A percentile compares a stretch with the other conserved stretches of the same genome.
phyloP scores from a whole-genome alignment of 495 filamentous ascomycete genomes.

The Corynascus novoguineensis region DNA sequence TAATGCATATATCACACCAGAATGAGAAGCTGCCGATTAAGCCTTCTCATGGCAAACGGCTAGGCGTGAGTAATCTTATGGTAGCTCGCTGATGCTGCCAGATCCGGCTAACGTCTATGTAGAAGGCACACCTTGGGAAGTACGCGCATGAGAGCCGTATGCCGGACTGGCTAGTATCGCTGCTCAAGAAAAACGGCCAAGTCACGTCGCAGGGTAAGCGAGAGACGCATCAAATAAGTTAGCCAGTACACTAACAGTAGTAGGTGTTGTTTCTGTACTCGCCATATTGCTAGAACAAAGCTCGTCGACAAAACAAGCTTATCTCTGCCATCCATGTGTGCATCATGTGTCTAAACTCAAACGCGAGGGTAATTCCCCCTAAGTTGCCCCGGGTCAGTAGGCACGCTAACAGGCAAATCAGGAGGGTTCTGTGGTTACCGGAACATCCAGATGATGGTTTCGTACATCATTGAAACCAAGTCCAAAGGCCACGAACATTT shows the following conservation, averaged over 20 bases:
- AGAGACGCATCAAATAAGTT: conserved; percentile 27
- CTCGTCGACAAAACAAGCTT: conserved; percentile 57
- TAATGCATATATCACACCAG: conserved; percentile 4
- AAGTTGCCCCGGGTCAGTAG: neutral
- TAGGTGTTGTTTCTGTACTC: conserved; percentile 69
- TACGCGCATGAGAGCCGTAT: conserved; percentile 84
- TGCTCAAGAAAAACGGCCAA: conserved; percentile 61
- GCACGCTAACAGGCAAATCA: conserved; percentile 6
- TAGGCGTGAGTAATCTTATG: conserved; percentile 21
- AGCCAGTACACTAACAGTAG: conserved; percentile 12
- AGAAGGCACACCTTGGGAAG: conserved; percentile 68
- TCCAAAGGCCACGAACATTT: conserved; percentile 57
- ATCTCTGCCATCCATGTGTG: conserved; percentile 70
- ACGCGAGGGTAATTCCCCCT: conserved; percentile 49
- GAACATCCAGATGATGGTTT: conserved; percentile 91
- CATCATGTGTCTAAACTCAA: conserved; percentile 77
- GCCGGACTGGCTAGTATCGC: conserved; percentile 69
- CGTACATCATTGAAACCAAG: conserved; percentile 61
- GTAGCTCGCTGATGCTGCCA: neutral
- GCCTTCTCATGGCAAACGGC: conserved; percentile 23
- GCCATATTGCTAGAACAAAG: conserved; percentile 66
- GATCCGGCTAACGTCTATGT: neutral
- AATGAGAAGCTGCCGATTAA: neutral
- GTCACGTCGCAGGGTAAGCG: conserved; percentile 52
- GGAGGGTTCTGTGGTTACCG: conserved; percentile 97